A percentile compares a stretch with the other conserved stretches of the same genome.
phyloP scores from a whole-genome alignment of 345 rosid genomes.

The Salix purpurea region DNA sequence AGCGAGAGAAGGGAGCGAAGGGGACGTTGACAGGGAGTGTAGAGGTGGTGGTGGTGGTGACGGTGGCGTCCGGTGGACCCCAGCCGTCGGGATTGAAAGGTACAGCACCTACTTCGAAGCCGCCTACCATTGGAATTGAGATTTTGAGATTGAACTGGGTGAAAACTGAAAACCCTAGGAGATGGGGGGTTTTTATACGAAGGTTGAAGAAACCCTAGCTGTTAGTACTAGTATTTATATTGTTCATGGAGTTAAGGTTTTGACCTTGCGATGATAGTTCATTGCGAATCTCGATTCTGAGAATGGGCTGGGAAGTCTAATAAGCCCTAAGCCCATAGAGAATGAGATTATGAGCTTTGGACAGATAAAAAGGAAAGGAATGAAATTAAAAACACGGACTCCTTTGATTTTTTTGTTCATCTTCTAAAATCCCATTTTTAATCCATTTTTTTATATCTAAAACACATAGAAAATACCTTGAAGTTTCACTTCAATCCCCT shows the following conservation, averaged over 20 bases:
- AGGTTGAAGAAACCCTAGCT: not conserved
- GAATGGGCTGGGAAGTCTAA: too few relatives aligned
- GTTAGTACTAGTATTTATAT: not conserved
- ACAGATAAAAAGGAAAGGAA: too few relatives aligned
- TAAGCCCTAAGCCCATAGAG: too few relatives aligned
- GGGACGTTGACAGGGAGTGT: constrained; percentile 64
- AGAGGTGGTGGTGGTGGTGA: constrained; percentile 28
- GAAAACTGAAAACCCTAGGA: not conserved
- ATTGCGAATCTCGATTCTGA: not conserved
- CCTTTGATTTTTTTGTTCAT: too few relatives aligned
- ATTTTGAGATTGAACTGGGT: not conserved
- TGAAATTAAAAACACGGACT: too few relatives aligned
- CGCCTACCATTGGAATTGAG: constrained; percentile 25
- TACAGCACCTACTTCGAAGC: constrained; percentile 66
- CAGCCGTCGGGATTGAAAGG: constrained; percentile 90
- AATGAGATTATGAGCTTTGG: too few relatives aligned
- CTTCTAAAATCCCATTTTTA: too few relatives aligned
- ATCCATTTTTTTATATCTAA: too few relatives aligned
- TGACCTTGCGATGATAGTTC: not conserved
- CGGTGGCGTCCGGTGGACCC: constrained; percentile 75
- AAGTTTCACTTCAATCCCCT: too few relatives aligned
- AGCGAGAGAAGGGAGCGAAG: constrained; percentile 78
- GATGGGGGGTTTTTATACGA: not conserved
- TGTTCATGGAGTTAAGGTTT: not conserved
- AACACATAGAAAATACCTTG: too few relatives aligned